A percentile compares a stretch with the other conserved stretches of the same genome.
Conservation (phyloP, 2,329 filamentous ascomycete species). For the Scorias spongiosa region DNA sequence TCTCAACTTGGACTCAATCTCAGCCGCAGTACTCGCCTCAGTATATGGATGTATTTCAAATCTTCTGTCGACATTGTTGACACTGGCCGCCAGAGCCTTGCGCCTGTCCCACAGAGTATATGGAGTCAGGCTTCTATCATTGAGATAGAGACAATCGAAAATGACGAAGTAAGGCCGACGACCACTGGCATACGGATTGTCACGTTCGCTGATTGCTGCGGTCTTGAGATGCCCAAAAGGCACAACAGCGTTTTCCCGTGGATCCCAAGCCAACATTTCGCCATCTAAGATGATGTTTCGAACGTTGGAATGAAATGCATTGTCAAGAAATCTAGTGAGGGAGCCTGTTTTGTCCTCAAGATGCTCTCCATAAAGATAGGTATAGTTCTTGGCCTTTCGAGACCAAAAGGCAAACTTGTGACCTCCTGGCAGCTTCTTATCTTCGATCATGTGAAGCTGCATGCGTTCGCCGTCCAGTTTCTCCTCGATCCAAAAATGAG, state of each 20-base stretch:
- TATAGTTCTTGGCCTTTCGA: slow-evolving; percentile 89
- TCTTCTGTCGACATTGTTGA: slow-evolving; percentile 55
- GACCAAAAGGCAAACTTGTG: slow-evolving; percentile 80
- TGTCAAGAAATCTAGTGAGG: slow-evolving; percentile 62
- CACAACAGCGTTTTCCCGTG: slow-evolving; percentile 66
- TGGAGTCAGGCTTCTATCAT: slow-evolving; percentile 61
- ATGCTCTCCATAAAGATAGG: slow-evolving; percentile 74
- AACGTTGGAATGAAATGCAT: slow-evolving; percentile 63
- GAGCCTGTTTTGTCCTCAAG: slow-evolving; percentile 61
- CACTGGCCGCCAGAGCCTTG: slow-evolving; percentile 54
- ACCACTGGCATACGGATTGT: slow-evolving; percentile 48
- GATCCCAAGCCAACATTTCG: slow-evolving; percentile 98
- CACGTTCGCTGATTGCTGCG: slow-evolving; percentile 65
- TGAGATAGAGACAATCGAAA: slow-evolving; percentile 85
- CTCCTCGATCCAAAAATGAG: slow-evolving; percentile 91
- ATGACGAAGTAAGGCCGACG: slow-evolving; percentile 67
- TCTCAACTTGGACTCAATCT: slow-evolving; percentile 66
- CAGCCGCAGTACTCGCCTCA: slow-evolving; percentile 48
- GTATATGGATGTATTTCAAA: slow-evolving; percentile 69
- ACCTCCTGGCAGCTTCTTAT: slow-evolving; percentile 52
- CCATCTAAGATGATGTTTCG: slow-evolving; percentile 84
- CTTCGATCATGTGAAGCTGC: slow-evolving; percentile 81
- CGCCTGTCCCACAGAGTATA: slow-evolving; percentile 74
- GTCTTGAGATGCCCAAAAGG: slow-evolving; percentile 89
- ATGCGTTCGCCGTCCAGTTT: slow-evolving; percentile 95